A percentile compares a stretch with the other conserved stretches of the same genome.
Evolutionary conservation across 2,329 filamentous ascomycete species (phyloP).

Genomic region (Epichloe sibirici): DNA sequence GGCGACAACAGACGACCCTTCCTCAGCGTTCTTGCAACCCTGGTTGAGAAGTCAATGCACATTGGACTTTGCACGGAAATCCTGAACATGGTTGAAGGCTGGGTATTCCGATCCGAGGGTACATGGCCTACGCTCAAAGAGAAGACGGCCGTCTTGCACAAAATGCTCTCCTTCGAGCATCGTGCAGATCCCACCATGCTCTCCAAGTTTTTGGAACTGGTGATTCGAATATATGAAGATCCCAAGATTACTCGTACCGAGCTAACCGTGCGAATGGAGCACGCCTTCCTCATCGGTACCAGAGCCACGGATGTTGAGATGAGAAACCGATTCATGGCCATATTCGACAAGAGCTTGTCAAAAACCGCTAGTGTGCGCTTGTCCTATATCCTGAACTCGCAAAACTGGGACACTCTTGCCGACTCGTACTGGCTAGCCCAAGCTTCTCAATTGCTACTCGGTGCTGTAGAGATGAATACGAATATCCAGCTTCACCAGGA

Average conservation of each 20-base stretch:
- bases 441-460: conserved; percentile 83
- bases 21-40: conserved; percentile 82
- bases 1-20: conserved; percentile 87
- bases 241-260: conserved; percentile 91
- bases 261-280: conserved; percentile 91
- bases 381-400: conserved; percentile 76
- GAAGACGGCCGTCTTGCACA: conserved; percentile 96
- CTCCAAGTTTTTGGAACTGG: conserved; percentile 86
- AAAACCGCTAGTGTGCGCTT: conserved; percentile 81
- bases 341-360: conserved; percentile 92
- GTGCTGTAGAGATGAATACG: conserved; percentile 77
- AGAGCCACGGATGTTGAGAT: conserved; percentile 89
- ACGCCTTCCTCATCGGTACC: conserved; percentile 93
- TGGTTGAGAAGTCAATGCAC: conserved; percentile 91
- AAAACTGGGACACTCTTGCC: conserved; percentile 92
- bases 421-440: conserved; percentile 97
- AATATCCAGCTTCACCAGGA: conserved; percentile 66
- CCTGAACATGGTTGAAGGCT: conserved; percentile 81
- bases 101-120: conserved; percentile 92
- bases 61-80: conserved; percentile 83
- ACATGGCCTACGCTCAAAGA: conserved; percentile 97
- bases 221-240: conserved; percentile 97
- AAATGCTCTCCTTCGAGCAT: conserved; percentile 94
- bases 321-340: conserved; percentile 91
- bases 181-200: conserved; percentile 73